phyloP scores from a whole-genome alignment of 768 basidiomycete species.

The Podaxis sp. region DNA sequence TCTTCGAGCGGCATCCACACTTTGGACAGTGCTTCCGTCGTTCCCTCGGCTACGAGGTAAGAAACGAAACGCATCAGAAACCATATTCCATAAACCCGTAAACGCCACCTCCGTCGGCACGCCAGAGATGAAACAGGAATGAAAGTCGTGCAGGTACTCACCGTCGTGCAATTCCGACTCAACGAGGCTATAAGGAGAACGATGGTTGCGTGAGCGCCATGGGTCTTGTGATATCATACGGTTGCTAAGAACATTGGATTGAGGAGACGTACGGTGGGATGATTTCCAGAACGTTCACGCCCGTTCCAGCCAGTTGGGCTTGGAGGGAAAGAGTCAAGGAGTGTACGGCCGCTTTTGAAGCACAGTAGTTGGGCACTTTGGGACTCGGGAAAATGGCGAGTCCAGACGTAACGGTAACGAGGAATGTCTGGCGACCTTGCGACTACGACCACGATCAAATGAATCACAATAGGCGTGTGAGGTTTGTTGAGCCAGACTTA shows the following conservation, averaged over 20 bases:
- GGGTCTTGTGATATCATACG: constrained; percentile 1
- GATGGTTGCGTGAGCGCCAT: neutral
- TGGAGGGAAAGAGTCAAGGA: constrained; percentile 50
- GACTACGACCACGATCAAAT: constrained; percentile 28
- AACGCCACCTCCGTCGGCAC: neutral
- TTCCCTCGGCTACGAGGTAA: constrained; percentile 47
- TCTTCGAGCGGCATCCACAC: constrained; percentile 55
- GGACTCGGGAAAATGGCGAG: constrained; percentile 47
- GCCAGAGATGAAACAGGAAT: neutral
- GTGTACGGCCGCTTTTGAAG: constrained; percentile 58
- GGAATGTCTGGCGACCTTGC: constrained; percentile 45
- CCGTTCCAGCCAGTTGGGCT: constrained; percentile 45
- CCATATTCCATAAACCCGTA: neutral
- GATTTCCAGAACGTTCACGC: constrained; percentile 56
- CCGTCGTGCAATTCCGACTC: constrained; percentile 65
- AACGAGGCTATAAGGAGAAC: constrained; percentile 40
- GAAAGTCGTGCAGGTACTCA: constrained; percentile 26
- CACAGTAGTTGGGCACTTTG: constrained; percentile 48
- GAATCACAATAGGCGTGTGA: neutral
- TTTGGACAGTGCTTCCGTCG: constrained; percentile 44
- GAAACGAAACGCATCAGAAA: neutral
- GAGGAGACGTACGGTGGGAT: constrained; percentile 50
- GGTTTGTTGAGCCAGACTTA: constrained; percentile 24
- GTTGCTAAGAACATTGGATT: constrained; percentile 3
- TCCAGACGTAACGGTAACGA: constrained; percentile 53